Conservation (phyloP, 2,329 filamentous ascomycete species). For the Sporothrix humicola region DNA sequence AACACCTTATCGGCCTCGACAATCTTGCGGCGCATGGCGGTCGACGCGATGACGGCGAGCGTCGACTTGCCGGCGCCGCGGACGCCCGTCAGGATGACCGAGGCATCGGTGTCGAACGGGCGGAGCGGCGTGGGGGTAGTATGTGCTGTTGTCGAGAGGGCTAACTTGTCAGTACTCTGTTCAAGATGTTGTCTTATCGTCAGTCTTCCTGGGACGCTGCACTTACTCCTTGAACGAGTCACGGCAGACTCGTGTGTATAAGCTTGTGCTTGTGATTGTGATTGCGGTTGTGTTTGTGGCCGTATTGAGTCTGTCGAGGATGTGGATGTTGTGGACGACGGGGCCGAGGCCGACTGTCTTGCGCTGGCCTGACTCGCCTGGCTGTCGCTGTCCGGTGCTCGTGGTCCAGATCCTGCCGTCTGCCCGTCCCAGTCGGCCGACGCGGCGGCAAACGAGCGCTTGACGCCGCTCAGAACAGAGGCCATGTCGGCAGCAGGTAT, state of each 20-base stretch:
- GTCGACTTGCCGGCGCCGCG: conserved; percentile 74
- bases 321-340: neutral
- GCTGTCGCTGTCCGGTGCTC: neutral
- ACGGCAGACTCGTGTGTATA: neutral
- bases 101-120: conserved; percentile 64
- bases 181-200: neutral
- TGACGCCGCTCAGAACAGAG: conserved; percentile 15
- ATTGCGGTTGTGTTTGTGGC: neutral
- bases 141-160: neutral
- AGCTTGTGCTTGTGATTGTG: conserved; percentile 3
- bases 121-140: neutral
- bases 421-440: conserved; percentile 28
- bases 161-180: neutral
- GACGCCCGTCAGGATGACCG: conserved; percentile 73
- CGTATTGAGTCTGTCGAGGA: neutral
- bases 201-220: no score
- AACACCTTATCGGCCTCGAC: conserved; percentile 73
- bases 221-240: neutral
- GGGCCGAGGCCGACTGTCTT: neutral
- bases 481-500: neutral
- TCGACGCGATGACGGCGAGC: conserved; percentile 72
- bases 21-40: conserved; percentile 67
- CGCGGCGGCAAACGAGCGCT: conserved; percentile 27
- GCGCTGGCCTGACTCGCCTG: neutral
- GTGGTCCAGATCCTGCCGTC: neutral